Conservation (phyloP, 805 yeast species). For the Starmerella sirachaensis region DNA sequence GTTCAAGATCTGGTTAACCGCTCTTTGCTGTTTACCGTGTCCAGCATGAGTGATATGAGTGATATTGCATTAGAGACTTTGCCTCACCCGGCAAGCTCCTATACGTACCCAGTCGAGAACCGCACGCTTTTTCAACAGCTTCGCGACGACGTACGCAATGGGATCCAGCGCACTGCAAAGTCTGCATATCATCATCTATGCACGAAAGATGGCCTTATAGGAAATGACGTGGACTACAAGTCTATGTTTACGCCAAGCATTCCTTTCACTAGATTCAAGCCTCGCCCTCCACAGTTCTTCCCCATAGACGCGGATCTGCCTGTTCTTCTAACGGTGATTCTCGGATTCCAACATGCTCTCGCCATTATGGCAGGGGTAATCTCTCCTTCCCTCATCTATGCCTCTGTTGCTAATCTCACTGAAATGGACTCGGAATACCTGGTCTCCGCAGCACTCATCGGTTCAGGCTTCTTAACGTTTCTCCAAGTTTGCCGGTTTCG, state of each 20-base stretch:
- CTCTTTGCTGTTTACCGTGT: too few relatives aligned
- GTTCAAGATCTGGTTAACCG: too few relatives aligned
- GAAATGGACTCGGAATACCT: conserved; percentile 43
- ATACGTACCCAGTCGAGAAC: too few relatives aligned
- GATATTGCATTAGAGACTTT: too few relatives aligned
- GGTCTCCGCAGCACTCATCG: conserved; percentile 61
- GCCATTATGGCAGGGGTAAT: conserved; percentile 90
- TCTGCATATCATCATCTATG: conserved; percentile 32
- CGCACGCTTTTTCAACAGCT: conserved; percentile 9
- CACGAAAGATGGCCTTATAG: conserved; percentile 71
- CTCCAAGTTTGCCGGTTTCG: conserved; percentile 75
- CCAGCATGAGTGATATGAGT: too few relatives aligned
- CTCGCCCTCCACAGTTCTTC: conserved; percentile 59
- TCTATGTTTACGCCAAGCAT: conserved; percentile 68
- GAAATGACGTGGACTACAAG: conserved; percentile 71
- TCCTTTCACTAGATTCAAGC: conserved; percentile 47
- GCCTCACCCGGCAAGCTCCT: too few relatives aligned
- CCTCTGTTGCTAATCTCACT: conserved; percentile 48
- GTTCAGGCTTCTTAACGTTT: conserved; percentile 55
- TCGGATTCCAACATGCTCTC: conserved; percentile 79
- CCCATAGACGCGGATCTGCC: conserved; percentile 75
- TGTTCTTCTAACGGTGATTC: conserved; percentile 54
- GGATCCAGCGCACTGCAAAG: background rate
- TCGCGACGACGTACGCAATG: background rate
- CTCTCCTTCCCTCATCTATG: conserved; percentile 68